Base-by-base conservation (phyloP, 441 rosid species). In the Rhodomyrtus psidioides region DNA sequence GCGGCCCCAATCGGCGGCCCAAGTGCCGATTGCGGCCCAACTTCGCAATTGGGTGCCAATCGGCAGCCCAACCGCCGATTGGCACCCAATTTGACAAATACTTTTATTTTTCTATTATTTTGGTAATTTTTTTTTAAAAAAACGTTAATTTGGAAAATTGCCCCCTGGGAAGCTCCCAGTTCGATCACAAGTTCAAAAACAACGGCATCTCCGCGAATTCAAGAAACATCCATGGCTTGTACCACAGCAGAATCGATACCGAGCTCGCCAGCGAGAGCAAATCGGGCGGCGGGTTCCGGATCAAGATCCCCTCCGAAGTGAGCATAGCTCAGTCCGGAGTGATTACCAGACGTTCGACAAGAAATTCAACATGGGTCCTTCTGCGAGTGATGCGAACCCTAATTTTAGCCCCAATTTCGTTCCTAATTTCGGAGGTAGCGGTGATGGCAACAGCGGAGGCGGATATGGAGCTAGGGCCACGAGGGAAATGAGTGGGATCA, bases 241-340 rank as follows among this genome's bases (percentile, higher is more conserved):
- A 93, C 28, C 85, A 94, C 17, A 95, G 94, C 49, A 94, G 96
- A 86, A 87, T 87, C 39, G 90, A 86, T n/a, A 93, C 89, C 53
- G 85, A 86, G 12, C 89, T 91, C 12, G 89, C 89, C 12, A 85
- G 88, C 23, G 88, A 90, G 19, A 90, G 91, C 12, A 90, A 81
- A 4, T 85, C 88, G 4, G 87, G 86, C 21, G 85, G 94, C 53
- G 97, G 95, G 12, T 92, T 96, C 79, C 86, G 97, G 23, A 94
- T 96, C 87, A 90, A 94, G 84, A 95, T 96, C 85, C 99, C 98
- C 6, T 92, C 94, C 0, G 98, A 93, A 21, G 98, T 96, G 15
- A 94, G 98, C 49, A 87, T 95, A 85, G 98, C 98, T 0, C 94
- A 93, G 86, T 91, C 99, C 1, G 95, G 91, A n/a, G 92, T 87